Conservation (phyloP, 1,284 basidiomycete genomes). For the Heimioporus punctisporus region DNA sequence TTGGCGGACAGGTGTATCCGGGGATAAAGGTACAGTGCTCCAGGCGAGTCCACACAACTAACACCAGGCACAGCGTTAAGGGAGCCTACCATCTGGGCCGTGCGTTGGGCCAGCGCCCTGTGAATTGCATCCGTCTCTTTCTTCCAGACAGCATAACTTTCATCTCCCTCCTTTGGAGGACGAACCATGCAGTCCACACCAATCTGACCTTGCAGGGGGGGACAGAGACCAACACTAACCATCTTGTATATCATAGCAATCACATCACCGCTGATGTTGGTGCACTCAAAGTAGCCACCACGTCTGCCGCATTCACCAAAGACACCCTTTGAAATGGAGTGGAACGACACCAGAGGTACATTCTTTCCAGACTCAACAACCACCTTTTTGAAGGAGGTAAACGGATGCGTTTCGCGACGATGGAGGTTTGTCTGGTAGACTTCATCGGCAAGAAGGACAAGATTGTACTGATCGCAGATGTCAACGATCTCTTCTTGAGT, state of each 20-base stretch:
- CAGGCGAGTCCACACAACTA: conserved; percentile 87
- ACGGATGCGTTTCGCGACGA: conserved; percentile 64
- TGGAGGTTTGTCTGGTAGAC: conserved; percentile 96
- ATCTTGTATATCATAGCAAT: conserved; percentile 94
- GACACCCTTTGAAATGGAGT: conserved; percentile 95
- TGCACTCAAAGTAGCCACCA: conserved; percentile 93
- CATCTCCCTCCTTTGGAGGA: conserved; percentile 77
- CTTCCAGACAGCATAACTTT: conserved; percentile 79
- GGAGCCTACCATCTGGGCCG: conserved; percentile 70
- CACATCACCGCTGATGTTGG: conserved; percentile 78
- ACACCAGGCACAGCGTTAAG: conserved; percentile 83
- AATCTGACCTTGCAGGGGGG: conserved; percentile 88
- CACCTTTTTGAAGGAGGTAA: conserved; percentile 93
- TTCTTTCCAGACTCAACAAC: conserved; percentile 63
- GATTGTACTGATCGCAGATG: conserved; percentile 83
- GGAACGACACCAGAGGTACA: conserved; percentile 90
- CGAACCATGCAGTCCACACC: conserved; percentile 92
- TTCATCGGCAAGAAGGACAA: conserved; percentile 93
- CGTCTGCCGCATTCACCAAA: conserved; percentile 93
- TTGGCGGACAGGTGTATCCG: conserved; percentile 69
- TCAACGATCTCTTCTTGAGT: conserved; percentile 79
- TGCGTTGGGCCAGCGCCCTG: conserved; percentile 72
- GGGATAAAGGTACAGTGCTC: conserved; percentile 91
- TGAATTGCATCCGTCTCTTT: conserved; percentile 84
- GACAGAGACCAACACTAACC: conserved; percentile 88